phyloP scores from a whole-genome alignment of 2,329 filamentous ascomycete genomes.

The Akanthomyces dipterigenus region DNA sequence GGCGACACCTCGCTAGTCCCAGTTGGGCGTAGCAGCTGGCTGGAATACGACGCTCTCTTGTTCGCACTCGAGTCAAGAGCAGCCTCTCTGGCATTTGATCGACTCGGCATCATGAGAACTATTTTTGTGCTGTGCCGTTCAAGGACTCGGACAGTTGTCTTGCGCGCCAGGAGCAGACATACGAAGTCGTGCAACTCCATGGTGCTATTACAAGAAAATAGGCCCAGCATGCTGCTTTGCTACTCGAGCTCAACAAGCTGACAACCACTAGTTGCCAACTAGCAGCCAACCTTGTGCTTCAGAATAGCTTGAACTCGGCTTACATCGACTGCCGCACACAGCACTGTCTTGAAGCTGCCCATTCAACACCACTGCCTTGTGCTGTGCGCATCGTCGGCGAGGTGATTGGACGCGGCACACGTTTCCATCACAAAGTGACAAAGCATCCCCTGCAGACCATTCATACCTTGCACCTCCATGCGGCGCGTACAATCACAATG shows the following conservation, averaged over 20 bases:
- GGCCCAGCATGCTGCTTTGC: background rate
- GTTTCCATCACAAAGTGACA: background rate
- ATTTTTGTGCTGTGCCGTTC: background rate
- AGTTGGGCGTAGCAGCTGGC: background rate
- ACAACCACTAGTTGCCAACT: background rate
- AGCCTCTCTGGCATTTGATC: background rate
- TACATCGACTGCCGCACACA: background rate
- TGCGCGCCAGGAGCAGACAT: background rate
- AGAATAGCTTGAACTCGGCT: background rate
- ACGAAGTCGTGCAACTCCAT: no score
- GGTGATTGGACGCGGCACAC: background rate
- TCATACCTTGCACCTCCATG: slow-evolving; percentile 1
- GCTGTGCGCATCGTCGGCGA: background rate
- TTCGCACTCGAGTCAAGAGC: background rate
- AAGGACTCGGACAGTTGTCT: background rate
- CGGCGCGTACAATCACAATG: background rate
- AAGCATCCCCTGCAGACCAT: background rate
- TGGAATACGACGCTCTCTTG: background rate
- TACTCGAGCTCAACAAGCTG: background rate
- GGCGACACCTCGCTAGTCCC: background rate
- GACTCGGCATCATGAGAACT: background rate
- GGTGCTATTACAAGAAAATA: background rate
- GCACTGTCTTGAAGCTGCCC: no score
- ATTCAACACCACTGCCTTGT: background rate
- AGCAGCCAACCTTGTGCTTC: background rate